Evolutionary conservation across 805 yeast genomes (phyloP), one percentile per base, ranked within the genome.

Genomic region (Clavispora vitiphila): DNA sequence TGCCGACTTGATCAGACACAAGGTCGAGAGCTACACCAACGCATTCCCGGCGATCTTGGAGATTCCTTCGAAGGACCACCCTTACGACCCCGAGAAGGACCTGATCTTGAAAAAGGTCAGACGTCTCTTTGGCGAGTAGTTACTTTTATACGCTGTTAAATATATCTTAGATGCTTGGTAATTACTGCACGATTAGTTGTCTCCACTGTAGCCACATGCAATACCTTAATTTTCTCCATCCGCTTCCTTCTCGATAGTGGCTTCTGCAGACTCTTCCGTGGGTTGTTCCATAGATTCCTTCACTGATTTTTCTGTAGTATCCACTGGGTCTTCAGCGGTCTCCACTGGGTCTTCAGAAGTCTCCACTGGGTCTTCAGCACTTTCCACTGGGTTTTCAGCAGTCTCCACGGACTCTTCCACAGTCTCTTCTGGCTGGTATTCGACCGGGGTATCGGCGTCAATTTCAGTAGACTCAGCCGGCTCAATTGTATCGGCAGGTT

Each of bases 61-160:
- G 67, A 93, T 93, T 48, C 99, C 99, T 21, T 88, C 97, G 12
- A 93, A 93, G 71, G 99, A 93, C 60, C 98, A 93, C 63, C 98
- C 99, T 18, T 93, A 93, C 63, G 95, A 93, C 63, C 99, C 99
- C 16, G 98, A 91, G 63, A 93, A 91, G 79, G 99, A 93, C 65
- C 84, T 96, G 16, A 89, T 93, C 31, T 75, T 93, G 65, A 83
- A 91, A 67, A 85, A 96, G 62, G 99, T 93, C 25, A 84, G 96
- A 72, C 81, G 96, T 61, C 70, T 93, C 49, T 90, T 91, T 69
- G 98, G 99, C 35, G 98, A 93, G 68, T 88, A 72, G 39, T 50
- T 27, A 37, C 26, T 21, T 34, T 22, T 18, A 14, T 15, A 14
- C 31, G 21, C 20, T 10, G 19, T 25, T 27, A 11, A 23, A 22